Evolutionary conservation across 164 flowering plant species (phyloP).

Genomic region (Berberis thunbergii): DNA sequence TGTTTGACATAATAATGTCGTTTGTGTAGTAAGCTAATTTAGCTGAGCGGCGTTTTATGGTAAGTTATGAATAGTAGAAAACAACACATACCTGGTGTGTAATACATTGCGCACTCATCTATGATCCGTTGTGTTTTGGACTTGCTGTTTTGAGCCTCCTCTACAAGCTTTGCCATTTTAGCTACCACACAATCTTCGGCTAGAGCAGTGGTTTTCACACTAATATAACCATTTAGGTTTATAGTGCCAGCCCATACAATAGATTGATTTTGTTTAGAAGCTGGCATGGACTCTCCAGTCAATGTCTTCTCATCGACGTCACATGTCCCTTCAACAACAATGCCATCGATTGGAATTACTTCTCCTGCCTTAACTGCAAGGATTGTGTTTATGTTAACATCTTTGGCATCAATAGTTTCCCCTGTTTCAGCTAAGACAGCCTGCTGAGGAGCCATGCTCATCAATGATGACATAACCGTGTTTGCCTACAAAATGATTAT

Average conservation of each 20-base stretch:
- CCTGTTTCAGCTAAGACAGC: conserved; percentile 83
- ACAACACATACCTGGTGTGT: conserved; percentile 63
- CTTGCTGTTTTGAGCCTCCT: conserved; percentile 81
- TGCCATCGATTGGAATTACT: conserved; percentile 73
- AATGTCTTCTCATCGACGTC: conserved; percentile 85
- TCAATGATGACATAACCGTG: conserved; percentile 65
- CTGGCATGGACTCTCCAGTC: conserved; percentile 88
- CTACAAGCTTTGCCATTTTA: conserved; percentile 87
- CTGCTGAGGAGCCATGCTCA: conserved; percentile 67
- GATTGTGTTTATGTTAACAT: conserved; percentile 52
- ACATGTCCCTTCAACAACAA: conserved; percentile 66
- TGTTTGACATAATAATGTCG: too few species aligned
- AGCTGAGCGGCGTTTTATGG: too few species aligned
- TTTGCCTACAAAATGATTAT: conserved; percentile 41
- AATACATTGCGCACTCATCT: conserved; percentile 65
- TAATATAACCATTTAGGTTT: conserved; percentile 80
- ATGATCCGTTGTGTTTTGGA: conserved; percentile 61
- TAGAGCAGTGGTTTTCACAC: conserved; percentile 59
- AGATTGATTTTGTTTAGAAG: conserved; percentile 54
- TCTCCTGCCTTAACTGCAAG: conserved; percentile 89
- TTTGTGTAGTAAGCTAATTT: too few species aligned
- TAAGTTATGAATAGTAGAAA: background rate
- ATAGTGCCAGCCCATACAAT: conserved; percentile 89
- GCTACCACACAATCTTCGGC: conserved; percentile 86
- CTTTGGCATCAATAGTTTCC: conserved; percentile 46